Conservation (phyloP, 2,329 filamentous ascomycete genomes). For the Diplodia sapinea region DNA sequence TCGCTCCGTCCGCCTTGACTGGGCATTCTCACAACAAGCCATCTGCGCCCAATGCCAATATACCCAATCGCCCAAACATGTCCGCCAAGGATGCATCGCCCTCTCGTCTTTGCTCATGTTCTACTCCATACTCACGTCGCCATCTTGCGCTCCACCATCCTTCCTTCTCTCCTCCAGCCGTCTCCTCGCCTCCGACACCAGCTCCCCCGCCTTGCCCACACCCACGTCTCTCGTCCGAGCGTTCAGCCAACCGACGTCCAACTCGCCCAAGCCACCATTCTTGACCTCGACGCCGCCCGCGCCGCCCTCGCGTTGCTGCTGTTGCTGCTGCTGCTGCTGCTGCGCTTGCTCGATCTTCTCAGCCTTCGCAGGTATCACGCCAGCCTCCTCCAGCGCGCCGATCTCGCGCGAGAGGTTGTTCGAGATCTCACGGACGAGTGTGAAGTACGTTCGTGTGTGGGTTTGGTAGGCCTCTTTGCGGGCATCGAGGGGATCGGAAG, state of each 20-base stretch:
- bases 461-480: constrained; percentile 29
- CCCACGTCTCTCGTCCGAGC: constrained; percentile 82
- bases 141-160: constrained; percentile 25
- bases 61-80: neutral
- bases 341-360: constrained; percentile 32
- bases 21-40: too few species aligned
- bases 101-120: neutral
- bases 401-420: constrained; percentile 55
- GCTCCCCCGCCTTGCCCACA: constrained; percentile 80
- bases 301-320: constrained; percentile 16
- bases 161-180: constrained; percentile 55
- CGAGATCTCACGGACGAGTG: constrained; percentile 5
- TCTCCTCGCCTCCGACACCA: constrained; percentile 68
- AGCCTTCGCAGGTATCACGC: constrained; percentile 65
- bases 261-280: constrained; percentile 57
- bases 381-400: constrained; percentile 79
- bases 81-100: neutral
- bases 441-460: constrained; percentile 18
- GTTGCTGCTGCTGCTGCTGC: neutral
- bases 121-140: constrained; percentile 18
- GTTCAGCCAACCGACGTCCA: constrained; percentile 91
- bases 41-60: constrained; percentile 1
- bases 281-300: constrained; percentile 38
- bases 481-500: constrained; percentile 42
- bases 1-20: too few species aligned